These are phyloP conservation scores for Aspergillus saccharolyticus DNA, from an alignment of 495 filamentous ascomycete genomes.

Conservation along the genomic window DNA sequence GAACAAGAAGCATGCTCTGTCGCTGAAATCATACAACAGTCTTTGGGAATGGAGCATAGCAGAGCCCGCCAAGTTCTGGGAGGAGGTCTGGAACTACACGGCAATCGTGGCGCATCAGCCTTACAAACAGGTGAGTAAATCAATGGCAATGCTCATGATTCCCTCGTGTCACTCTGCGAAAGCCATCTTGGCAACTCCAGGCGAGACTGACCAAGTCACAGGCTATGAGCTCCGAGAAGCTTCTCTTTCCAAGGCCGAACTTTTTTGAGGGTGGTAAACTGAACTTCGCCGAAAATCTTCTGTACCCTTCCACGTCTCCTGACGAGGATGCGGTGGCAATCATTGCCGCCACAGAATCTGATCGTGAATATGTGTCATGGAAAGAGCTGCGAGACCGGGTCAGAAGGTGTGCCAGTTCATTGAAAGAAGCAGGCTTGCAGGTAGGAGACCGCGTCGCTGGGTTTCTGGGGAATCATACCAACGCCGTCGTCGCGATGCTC, in stretches of 20 bases:
- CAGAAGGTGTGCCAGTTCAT: slow-evolving; percentile 61
- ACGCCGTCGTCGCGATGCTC: slow-evolving; percentile 82
- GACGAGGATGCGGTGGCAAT: slow-evolving; percentile 57
- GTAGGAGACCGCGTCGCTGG: slow-evolving; percentile 73
- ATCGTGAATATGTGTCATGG: slow-evolving; percentile 70
- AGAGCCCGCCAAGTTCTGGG: slow-evolving; percentile 75
- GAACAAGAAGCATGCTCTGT: slow-evolving; percentile 59
- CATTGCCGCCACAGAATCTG: slow-evolving; percentile 68
- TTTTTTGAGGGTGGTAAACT: slow-evolving; percentile 76
- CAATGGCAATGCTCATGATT: not conserved
- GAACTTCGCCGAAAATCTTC: slow-evolving; percentile 90
- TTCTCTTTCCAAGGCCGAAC: slow-evolving; percentile 77
- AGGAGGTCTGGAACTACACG: slow-evolving; percentile 76
- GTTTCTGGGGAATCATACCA: slow-evolving; percentile 80
- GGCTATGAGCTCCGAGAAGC: slow-evolving; percentile 60
- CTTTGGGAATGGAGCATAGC: slow-evolving; percentile 82
- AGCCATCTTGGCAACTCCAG: not conserved
- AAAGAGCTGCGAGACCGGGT: slow-evolving; percentile 73
- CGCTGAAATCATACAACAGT: slow-evolving; percentile 58
- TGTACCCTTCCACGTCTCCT: slow-evolving; percentile 62
- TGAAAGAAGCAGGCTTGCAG: slow-evolving; percentile 58
- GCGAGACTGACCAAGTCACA: slow-evolving; percentile 27
- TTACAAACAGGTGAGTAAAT: slow-evolving; percentile 52
- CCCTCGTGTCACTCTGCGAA: not conserved
- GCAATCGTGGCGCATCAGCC: slow-evolving; percentile 62